Evolutionary conservation across 768 basidiomycete species (phyloP).

Genomic region (Myochromella boudieri): DNA sequence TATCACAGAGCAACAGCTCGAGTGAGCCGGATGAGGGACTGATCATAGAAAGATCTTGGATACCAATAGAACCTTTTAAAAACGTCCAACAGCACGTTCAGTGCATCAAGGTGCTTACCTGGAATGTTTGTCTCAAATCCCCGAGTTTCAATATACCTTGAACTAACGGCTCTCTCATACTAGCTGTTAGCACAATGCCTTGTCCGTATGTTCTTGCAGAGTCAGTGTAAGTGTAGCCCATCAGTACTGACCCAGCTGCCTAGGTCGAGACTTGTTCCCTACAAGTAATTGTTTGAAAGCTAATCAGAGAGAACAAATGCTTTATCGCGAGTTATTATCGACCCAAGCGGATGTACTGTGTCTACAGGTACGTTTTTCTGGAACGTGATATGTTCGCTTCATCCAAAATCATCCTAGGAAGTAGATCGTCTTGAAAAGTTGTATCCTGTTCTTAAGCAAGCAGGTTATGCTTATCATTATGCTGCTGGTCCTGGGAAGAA

Average conservation of each 20-base stretch:
- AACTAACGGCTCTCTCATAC: constrained; percentile 13
- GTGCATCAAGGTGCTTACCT: constrained; percentile 65
- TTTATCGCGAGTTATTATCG: constrained; percentile 70
- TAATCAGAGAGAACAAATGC: constrained; percentile 69
- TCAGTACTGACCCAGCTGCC: too few species aligned
- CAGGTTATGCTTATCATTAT: constrained; percentile 65
- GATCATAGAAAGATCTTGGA: constrained; percentile 41
- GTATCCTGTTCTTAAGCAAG: constrained; percentile 60
- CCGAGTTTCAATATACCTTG: constrained; percentile 2
- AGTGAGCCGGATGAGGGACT: constrained; percentile 19
- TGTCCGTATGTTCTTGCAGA: constrained; percentile 57
- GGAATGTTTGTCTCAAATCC: constrained; percentile 68
- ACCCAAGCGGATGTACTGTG: constrained; percentile 82
- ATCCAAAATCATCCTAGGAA: constrained; percentile 52
- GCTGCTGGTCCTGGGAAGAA: constrained; percentile 73
- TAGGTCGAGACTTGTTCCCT: constrained; percentile 82
- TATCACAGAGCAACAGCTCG: constrained; percentile 5
- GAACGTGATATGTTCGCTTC: neutral
- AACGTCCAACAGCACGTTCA: constrained; percentile 22
- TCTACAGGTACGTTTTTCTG: constrained; percentile 59
- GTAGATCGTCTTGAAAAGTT: constrained; percentile 81
- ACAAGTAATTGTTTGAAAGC: constrained; percentile 84
- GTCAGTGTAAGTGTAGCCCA: too few species aligned
- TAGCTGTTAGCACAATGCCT: constrained; percentile 79
- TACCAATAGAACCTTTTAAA: constrained; percentile 25